Percentiles rank a stretch among this genome's conserved stretches.
Conservation (phyloP, 208 protist species). For the Trypanosoma vivax region DNA sequence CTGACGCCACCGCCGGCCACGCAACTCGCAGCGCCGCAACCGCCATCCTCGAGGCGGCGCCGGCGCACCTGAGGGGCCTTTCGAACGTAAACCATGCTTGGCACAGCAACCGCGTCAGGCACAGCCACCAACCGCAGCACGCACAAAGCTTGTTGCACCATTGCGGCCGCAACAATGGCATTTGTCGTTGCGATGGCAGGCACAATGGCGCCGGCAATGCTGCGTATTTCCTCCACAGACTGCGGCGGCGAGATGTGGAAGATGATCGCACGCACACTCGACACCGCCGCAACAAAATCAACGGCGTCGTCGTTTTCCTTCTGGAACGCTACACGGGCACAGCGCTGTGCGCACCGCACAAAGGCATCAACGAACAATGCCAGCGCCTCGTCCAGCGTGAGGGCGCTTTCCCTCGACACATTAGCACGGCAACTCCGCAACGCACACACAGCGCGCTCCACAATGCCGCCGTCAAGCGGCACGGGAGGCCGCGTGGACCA, state of each 20-base stretch:
- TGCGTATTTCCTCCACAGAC: constrained; percentile 81
- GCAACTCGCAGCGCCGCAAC: background rate
- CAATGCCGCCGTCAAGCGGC: constrained; percentile 18
- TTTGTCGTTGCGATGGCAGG: constrained; percentile 98
- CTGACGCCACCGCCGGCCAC: background rate
- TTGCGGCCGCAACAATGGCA: constrained; percentile 93
- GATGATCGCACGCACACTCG: constrained; percentile 90
- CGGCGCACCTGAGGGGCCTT: constrained; percentile 52
- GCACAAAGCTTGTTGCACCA: constrained; percentile 92
- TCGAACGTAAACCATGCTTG: constrained; percentile 56
- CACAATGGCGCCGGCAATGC: constrained; percentile 98
- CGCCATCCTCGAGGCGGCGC: constrained; percentile 22
- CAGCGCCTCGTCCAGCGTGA: constrained; percentile 26
- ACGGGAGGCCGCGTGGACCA: constrained; percentile 62
- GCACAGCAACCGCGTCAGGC: background rate
- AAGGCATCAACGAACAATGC: constrained; percentile 31
- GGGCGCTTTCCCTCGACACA: constrained; percentile 14
- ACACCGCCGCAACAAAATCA: constrained; percentile 91
- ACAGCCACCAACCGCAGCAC: background rate
- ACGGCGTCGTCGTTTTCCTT: constrained; percentile 92
- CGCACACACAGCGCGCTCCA: background rate
- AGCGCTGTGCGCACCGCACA: constrained; percentile 5
- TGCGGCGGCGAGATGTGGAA: constrained; percentile 88
- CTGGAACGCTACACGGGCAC: constrained; percentile 36
- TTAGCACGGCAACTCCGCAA: background rate